Evolutionary conservation across 805 yeast species (phyloP), one percentile per base, ranked within the genome.

Genomic region (Sungouiozyma ichnusensis): DNA sequence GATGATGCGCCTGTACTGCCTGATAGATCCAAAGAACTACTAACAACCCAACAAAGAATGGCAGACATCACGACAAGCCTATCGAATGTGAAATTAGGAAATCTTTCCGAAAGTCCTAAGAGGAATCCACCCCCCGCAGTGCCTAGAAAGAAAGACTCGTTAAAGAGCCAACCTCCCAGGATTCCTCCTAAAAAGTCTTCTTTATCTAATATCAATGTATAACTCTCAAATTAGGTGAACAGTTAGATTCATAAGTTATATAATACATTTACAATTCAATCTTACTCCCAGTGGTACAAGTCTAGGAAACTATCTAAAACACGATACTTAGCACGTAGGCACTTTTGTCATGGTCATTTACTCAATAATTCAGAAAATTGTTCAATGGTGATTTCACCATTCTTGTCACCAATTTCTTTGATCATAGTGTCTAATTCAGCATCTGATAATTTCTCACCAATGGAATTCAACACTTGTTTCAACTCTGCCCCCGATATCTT

Each of bases 401-500:
- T 94, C 46, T 94, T 88, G 65, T 85, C 85, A 48, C 88, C 79
- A 43, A 96, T 97, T 63, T 90, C 97, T 57, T 81, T 77, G 58
- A 90, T 77, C 97, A 90, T 90, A 65, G 85, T 92, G 56, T 85
- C 92, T 42, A 94, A 95, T 66, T 90, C 98, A 39, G 87, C 94
- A 52, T 90, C 97, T 15, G 94, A 78, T 54, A 92, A 73, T 63
- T 84, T 85, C 67, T 90, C 98, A 55, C 98, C 98, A 62, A 92
- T 90, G 8, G 96, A 85, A 38, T 96, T 90, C 65, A 90, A 77
- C 36, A 90, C 97, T 62, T 87, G 95, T 65, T 94, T 81, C 63
- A 90, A 77, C 68, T 90, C 98, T 46, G 95, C 87, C 47, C 94
- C 87, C 43, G 94, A 82, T 60, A 90, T 90, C 65, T 81, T 82